phyloP scores from a whole-genome alignment of 306 rosid species.

The Senna tora region DNA sequence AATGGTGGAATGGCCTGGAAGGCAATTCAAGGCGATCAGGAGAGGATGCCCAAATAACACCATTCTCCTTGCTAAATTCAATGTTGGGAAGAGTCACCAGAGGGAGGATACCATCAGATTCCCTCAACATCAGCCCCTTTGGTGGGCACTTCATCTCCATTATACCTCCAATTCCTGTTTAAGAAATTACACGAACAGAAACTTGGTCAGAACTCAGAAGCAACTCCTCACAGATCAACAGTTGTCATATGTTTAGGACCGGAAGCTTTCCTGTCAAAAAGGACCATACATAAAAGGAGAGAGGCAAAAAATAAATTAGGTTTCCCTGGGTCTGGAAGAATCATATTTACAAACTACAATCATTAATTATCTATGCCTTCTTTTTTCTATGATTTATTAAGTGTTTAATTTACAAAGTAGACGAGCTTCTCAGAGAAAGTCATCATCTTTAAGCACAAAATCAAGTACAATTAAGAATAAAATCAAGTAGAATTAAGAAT shows the following conservation, averaged over 20 bases:
- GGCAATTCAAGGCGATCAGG: slow-evolving; percentile 90
- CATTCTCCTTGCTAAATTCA: slow-evolving; percentile 78
- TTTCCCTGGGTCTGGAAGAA: not conserved
- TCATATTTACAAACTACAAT: slow-evolving; percentile 31
- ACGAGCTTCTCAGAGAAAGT: slow-evolving; percentile 22
- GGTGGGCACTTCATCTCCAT: slow-evolving; percentile 67
- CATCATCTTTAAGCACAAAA: slow-evolving; percentile 18
- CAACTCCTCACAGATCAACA: slow-evolving; percentile 15
- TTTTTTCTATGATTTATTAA: slow-evolving; percentile 11
- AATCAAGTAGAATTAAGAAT: slow-evolving; percentile 8
- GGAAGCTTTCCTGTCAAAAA: slow-evolving; percentile 9
- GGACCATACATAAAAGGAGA: slow-evolving; percentile 13
- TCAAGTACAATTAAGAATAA: slow-evolving; percentile 4
- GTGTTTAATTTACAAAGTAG: slow-evolving; percentile 18
- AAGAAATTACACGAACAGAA: slow-evolving; percentile 32
- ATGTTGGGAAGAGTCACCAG: slow-evolving; percentile 74
- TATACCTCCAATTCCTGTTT: slow-evolving; percentile 58
- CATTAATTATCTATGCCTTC: not conserved
- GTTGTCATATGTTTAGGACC: not conserved
- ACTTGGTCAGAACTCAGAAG: not conserved
- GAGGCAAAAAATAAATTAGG: not conserved
- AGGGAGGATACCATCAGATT: slow-evolving; percentile 70
- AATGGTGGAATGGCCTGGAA: slow-evolving; percentile 76
- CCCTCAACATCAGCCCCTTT: slow-evolving; percentile 59
- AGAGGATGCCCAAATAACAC: slow-evolving; percentile 81